Evolutionary conservation across 2,329 filamentous ascomycete genomes (phyloP).

Genomic region (Chalaropsis thielavioides): DNA sequence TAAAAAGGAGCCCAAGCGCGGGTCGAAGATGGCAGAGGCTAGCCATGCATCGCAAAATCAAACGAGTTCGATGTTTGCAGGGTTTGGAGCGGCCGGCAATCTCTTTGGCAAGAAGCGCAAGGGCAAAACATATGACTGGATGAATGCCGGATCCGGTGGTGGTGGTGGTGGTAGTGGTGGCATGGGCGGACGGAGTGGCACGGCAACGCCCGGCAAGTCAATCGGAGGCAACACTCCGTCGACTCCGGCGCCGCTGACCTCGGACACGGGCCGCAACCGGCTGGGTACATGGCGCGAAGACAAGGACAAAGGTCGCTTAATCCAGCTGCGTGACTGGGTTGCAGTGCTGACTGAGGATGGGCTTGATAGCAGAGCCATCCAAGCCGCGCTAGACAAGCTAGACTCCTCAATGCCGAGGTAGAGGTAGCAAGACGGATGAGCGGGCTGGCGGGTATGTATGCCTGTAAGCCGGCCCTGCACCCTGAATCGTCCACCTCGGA

Average conservation of each 20-base stretch:
- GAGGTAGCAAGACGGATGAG: not conserved
- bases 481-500: not conserved
- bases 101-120: conserved; percentile 45
- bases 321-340: conserved; percentile 75
- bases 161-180: conserved; percentile 19
- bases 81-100: conserved; percentile 47
- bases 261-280: conserved; percentile 41
- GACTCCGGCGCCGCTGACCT: conserved; percentile 33
- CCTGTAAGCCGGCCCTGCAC: not conserved
- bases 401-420: conserved; percentile 35
- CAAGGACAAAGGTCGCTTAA: conserved; percentile 57
- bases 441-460: no score
- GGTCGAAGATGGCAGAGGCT: conserved; percentile 64
- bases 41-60: conserved; percentile 71
- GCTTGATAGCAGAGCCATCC: conserved; percentile 47
- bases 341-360: conserved; percentile 67
- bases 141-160: conserved; percentile 41
- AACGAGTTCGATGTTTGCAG: conserved; percentile 59
- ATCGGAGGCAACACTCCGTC: conserved; percentile 21
- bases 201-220: conserved; percentile 35
- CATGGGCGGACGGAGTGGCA: conserved; percentile 28
- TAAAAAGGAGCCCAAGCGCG: conserved; percentile 77
- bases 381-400: conserved; percentile 40
- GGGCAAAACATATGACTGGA: conserved; percentile 60
- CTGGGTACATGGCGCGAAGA: conserved; percentile 69